These are phyloP conservation scores for Euphorbia peplus DNA, from an alignment of 345 rosid species.

Conservation along the genomic window DNA sequence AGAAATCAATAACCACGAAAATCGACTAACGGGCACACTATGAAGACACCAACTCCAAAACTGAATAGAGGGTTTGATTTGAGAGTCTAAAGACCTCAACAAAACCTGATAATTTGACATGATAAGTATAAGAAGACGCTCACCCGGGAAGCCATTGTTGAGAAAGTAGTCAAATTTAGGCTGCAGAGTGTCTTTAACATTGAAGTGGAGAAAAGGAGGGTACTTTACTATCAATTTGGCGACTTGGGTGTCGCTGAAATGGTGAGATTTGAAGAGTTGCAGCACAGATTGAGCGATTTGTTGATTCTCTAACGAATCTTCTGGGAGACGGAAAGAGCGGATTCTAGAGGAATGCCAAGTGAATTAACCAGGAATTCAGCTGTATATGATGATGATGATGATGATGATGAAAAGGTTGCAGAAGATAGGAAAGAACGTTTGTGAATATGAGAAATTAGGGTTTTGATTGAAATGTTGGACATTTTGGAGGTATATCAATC, in stretches of 20 bases:
- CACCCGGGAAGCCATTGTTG: conserved; percentile 16
- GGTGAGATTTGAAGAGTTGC: conserved; percentile 13
- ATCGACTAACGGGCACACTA: conserved; percentile 18
- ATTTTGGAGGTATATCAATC: neutral
- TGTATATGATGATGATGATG: conserved; percentile 4
- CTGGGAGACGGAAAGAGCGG: conserved; percentile 19
- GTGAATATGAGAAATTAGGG: neutral
- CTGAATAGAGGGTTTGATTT: conserved; percentile 22
- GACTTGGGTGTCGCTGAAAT: conserved; percentile 13
- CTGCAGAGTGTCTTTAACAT: conserved; percentile 2
- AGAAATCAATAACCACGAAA: conserved; percentile 8
- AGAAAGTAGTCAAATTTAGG: conserved; percentile 23
- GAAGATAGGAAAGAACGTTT: conserved; percentile 1
- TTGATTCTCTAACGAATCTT: conserved; percentile 4
- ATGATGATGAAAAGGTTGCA: neutral
- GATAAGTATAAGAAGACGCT: conserved; percentile 16
- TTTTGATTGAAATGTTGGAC: neutral
- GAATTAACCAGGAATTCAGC: conserved; percentile 19
- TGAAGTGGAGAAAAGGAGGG: conserved; percentile 11
- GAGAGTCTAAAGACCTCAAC: conserved; percentile 13
- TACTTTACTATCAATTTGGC: conserved; percentile 17
- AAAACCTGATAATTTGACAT: conserved; percentile 14
- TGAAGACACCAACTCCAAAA: conserved; percentile 7
- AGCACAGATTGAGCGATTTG: conserved; percentile 11
- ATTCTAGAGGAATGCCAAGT: conserved; percentile 22